Evolutionary conservation across 2,329 filamentous ascomycete genomes (phyloP).

Genomic region (Elsinoe australis): DNA sequence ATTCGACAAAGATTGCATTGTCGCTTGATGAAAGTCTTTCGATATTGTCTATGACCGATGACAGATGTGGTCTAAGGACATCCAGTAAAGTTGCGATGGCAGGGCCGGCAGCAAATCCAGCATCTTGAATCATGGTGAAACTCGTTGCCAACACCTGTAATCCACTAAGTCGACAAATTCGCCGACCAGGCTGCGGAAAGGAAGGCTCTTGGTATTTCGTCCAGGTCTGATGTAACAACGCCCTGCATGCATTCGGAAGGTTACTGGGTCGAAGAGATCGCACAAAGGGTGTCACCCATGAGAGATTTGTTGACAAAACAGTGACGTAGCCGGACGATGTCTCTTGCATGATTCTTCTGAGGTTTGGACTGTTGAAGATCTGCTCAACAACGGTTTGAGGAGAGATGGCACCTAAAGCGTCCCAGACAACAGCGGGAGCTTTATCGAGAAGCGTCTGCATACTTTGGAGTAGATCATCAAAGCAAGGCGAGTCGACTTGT

Average conservation of each 20-base stretch:
- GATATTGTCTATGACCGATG: slow-evolving; percentile 30
- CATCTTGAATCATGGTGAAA: slow-evolving; percentile 27
- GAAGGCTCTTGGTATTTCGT: slow-evolving; percentile 51
- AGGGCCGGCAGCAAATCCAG: slow-evolving; percentile 27
- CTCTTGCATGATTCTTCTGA: slow-evolving; percentile 51
- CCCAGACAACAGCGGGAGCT: slow-evolving; percentile 77
- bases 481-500: slow-evolving; percentile 42
- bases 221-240: slow-evolving; percentile 69
- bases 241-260: slow-evolving; percentile 70
- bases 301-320: slow-evolving; percentile 55
- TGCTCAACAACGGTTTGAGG: slow-evolving; percentile 76
- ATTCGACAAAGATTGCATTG: slow-evolving; percentile 32
- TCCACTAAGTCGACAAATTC: slow-evolving; percentile 57
- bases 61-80: slow-evolving; percentile 53
- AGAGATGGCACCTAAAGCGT: slow-evolving; percentile 72
- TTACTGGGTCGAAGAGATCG: slow-evolving; percentile 67
- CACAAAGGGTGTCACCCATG: slow-evolving; percentile 73
- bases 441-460: slow-evolving; percentile 66
- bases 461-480: slow-evolving; percentile 62
- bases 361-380: slow-evolving; percentile 64
- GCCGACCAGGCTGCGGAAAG: slow-evolving; percentile 51
- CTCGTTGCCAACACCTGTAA: slow-evolving; percentile 45
- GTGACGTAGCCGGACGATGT: slow-evolving; percentile 47
- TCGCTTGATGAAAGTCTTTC: slow-evolving; percentile 24
- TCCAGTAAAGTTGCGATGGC: slow-evolving; percentile 43